phyloP scores from a whole-genome alignment of 106 monocot genomes.

The Phalaenopsis aphrodite region DNA sequence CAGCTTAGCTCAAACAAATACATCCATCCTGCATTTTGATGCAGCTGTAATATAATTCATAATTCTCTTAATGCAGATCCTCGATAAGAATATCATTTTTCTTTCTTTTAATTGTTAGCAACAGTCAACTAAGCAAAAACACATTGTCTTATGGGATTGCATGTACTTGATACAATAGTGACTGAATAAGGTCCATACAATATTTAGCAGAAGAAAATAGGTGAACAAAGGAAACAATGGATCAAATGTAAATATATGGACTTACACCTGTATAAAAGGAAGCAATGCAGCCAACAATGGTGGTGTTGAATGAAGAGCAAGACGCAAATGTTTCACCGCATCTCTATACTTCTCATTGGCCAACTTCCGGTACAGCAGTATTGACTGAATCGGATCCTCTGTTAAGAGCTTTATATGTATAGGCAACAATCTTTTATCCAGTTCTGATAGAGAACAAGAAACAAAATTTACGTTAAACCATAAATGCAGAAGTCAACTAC shows the following conservation, averaged over 20 bases:
- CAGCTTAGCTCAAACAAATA: background rate
- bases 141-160: background rate
- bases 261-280: constrained; percentile 61
- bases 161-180: background rate
- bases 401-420: constrained; percentile 25
- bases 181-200: background rate
- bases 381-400: constrained; percentile 22
- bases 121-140: background rate
- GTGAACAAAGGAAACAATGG: background rate
- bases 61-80: background rate
- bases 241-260: background rate
- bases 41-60: background rate
- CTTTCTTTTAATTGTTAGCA: background rate
- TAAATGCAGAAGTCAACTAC: background rate
- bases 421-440: constrained; percentile 53
- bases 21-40: background rate
- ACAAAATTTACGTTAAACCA: background rate
- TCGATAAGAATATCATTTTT: background rate
- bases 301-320: constrained; percentile 58
- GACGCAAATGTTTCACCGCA: constrained; percentile 50
- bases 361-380: constrained; percentile 25
- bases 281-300: constrained; percentile 53
- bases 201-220: background rate
- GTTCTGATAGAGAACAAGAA: constrained; percentile 12
- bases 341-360: constrained; percentile 37